Conservation (phyloP, 306 rosid genomes). For the Medicago lupulina region DNA sequence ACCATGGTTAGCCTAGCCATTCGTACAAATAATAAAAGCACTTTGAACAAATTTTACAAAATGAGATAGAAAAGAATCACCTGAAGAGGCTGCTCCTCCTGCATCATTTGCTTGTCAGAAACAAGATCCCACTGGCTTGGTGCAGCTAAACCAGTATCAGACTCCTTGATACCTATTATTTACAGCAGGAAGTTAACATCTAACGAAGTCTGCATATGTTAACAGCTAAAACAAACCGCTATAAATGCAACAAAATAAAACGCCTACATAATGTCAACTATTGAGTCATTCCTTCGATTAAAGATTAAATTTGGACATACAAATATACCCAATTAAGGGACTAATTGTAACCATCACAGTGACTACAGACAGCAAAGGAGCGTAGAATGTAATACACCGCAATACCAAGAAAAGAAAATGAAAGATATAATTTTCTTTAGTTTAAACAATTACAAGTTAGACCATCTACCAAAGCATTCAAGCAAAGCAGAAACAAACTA, state of each 20-base stretch:
- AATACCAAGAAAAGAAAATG: not conserved
- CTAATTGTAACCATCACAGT: conserved; percentile 8
- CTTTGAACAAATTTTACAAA: conserved; percentile 11
- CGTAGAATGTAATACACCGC: not conserved
- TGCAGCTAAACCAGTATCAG: conserved; percentile 99
- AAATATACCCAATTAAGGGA: conserved; percentile 9
- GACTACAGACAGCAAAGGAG: not conserved
- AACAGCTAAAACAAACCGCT: conserved; percentile 25
- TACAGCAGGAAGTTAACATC: conserved; percentile 31
- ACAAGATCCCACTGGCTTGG: conserved; percentile 99
- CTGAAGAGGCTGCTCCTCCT: conserved; percentile 99
- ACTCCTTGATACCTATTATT: conserved; percentile 87
- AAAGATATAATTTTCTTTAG: not conserved
- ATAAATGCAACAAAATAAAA: conserved; percentile 25
- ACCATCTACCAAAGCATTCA: conserved; percentile 22
- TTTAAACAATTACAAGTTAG: not conserved
- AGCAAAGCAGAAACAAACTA: conserved; percentile 17
- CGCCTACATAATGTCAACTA: conserved; percentile 11
- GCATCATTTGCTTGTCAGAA: conserved; percentile 99
- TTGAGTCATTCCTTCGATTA: conserved; percentile 10
- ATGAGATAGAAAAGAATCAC: conserved; percentile 40
- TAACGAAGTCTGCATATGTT: conserved; percentile 24
- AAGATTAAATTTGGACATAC: not conserved
- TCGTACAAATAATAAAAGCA: conserved; percentile 2
- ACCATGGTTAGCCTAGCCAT: conserved; percentile 39